Evolutionary conservation across 1,284 basidiomycete species (phyloP), one percentile per base, ranked within the genome.

Genomic region (Cryptococcus jaspeensis): DNA sequence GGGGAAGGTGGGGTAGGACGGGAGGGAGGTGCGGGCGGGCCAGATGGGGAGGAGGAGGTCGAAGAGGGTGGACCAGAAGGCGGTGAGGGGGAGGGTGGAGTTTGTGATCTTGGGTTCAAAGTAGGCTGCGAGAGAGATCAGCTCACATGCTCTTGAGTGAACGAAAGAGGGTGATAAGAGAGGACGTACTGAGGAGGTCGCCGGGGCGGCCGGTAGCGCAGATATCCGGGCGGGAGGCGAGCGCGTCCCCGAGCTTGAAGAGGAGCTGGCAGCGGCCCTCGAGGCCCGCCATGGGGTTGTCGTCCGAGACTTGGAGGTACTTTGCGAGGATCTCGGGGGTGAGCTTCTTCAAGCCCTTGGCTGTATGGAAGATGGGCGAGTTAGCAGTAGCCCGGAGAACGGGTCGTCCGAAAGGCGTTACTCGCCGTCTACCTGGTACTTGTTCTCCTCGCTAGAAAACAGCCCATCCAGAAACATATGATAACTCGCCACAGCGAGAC

Each of bases 261-360:
- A 96, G 83, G 1, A 98, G 83, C 1, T 84, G 82, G 0, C 90
- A 82, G 25, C 95, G 85, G 1, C 95, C 94, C 63, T 92, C 87
- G 18, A 97, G 82, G 5, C 93, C 94, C 15, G 89, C 86, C 86
- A 98, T 91, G 0, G 90, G 89, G 72, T 98, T 98, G 0, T 79
- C 38, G 0, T 70, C 69, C 22, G 80, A 83, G 15, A 93, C 92
- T 79, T 98, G 94, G 83, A 98, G 86, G 8, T 86, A 87, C 41
- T 80, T 70, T 3, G 86, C 84, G 20, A 89, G 82, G 53, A 80
- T 81, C 47, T 86, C 82, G 1, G 83, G 71, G 0, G 87, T 88
- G 45, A 96, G 79, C 32, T 80, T 78, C 35, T 84, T 80, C 39
- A 97, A 80, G 2, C 87, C 92, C 20, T 79, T 80, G 22, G 90